These are phyloP conservation scores for Nicotiana tabacum DNA, from an alignment of 257 asterid genomes.

Conservation along the genomic window DNA sequence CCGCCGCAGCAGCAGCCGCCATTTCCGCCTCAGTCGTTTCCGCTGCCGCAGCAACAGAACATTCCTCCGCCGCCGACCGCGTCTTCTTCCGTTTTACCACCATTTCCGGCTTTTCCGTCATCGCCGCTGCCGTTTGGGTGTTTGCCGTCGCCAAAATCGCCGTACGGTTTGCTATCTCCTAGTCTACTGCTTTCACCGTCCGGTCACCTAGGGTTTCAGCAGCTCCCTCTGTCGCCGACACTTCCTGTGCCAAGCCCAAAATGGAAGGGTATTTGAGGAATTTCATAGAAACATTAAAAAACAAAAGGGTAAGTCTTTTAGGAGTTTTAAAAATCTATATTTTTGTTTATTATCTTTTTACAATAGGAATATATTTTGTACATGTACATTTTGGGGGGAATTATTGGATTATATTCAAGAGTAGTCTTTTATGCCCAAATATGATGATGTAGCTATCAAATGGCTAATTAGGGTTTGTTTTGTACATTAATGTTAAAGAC, in stretches of 20 bases:
- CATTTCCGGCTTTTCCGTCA: constrained; percentile 28
- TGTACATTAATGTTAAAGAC: constrained; percentile 42
- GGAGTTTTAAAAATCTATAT: constrained; percentile 20
- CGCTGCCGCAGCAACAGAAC: constrained; percentile 20
- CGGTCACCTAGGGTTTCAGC: constrained; percentile 69
- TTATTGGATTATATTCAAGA: not conserved
- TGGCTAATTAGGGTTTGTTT: constrained; percentile 23
- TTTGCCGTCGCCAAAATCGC: constrained; percentile 48
- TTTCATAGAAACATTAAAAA: constrained; percentile 14
- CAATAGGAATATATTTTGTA: constrained; percentile 22
- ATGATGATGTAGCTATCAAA: constrained; percentile 17
- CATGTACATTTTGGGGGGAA: constrained; percentile 49
- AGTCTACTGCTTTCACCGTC: constrained; percentile 53
- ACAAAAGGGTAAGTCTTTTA: constrained; percentile 38
- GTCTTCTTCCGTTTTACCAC: constrained; percentile 21
- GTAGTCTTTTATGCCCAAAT: constrained; percentile 3
- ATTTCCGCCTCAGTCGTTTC: constrained; percentile 16
- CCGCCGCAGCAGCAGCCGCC: constrained; percentile 18
- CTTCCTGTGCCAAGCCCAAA: constrained; percentile 67
- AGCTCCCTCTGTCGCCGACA: constrained; percentile 75
- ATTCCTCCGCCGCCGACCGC: constrained; percentile 28
- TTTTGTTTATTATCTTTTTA: constrained; percentile 12
- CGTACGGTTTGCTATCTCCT: constrained; percentile 36
- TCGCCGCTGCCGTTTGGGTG: constrained; percentile 57
- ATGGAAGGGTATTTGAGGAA: constrained; percentile 43